Evolutionary conservation across 2,329 filamentous ascomycete genomes (phyloP), one percentile per base, ranked within the genome.

Genomic region (Botrytis sinoallii): DNA sequence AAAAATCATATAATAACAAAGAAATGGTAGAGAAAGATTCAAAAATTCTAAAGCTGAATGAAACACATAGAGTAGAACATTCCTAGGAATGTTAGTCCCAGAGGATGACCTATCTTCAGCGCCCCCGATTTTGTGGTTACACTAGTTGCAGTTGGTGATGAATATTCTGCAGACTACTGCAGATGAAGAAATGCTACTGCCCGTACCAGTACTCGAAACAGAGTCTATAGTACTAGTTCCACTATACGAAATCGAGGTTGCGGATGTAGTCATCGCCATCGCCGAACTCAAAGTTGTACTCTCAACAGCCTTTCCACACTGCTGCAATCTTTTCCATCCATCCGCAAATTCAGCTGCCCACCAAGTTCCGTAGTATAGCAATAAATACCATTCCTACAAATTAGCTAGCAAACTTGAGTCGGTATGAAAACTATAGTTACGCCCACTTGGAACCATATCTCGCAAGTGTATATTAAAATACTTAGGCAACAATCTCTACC

Each of bases 261-360:
- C 29, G 1, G 38, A 18, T 38, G 44, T 40, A 16, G 29, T 44
- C 7, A 38, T 25, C 22, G 18, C 18, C 20, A 9, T 72, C n/a
- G 22, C 29, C 48, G 25, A n/a, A 16, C 22, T 60, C 14, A 32
- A 46, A 48, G 4, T 68, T 22, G 38, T 32, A 59, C 10, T 48
- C 5, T 55, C 38, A 29, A 65, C 29, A 16, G 32, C 72, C n/a
- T 35, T 42, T n/a, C 57, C 71, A 69, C 75, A 75, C 7, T 64
- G 55, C 42, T 73, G 61, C 29, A 73, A 29, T 29, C 52, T 78
- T 35, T 78, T 70, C 78, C 78, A 81, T 32, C 80, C 80, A 59
- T 75, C 74, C 1, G 75, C 74, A 74, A 77, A 81, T 5, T 75
- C 76, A 5, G 72, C 72, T 64, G 77, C 75, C 79, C 79, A 82